Evolutionary conservation across 352 stramenopile species (phyloP).

Genomic region (Phytophthora rubi): DNA sequence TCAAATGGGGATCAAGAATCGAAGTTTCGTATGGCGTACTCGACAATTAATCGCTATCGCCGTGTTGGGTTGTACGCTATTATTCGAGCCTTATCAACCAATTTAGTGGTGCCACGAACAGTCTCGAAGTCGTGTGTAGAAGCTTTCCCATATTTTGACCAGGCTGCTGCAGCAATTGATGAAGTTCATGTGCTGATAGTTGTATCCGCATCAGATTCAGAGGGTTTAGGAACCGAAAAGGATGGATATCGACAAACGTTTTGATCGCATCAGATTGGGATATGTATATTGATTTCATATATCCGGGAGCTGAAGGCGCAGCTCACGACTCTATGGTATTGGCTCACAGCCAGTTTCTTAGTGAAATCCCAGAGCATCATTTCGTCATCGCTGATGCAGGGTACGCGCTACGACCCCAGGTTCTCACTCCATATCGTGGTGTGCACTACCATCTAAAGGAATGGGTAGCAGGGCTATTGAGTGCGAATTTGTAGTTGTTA

Average conservation of each 20-base stretch:
- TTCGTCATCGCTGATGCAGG: no score
- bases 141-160: slow-evolving; percentile 3
- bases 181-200: slow-evolving; percentile 9
- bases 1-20: slow-evolving; percentile 8
- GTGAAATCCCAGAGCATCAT: no score
- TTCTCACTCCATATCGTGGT: no score
- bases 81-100: neutral
- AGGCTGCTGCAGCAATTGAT: slow-evolving; percentile 14
- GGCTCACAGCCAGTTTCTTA: neutral
- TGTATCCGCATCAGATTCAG: neutral
- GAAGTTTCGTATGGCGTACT: slow-evolving; percentile 2
- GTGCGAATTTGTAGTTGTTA: no score
- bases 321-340: slow-evolving; percentile 19
- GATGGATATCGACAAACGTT: slow-evolving; percentile 13
- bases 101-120: neutral
- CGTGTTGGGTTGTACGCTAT: slow-evolving; percentile 7
- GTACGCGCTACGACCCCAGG: no score
- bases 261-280: slow-evolving; percentile 7
- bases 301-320: slow-evolving; percentile 5
- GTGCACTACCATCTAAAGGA: no score
- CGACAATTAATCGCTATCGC: slow-evolving; percentile 9
- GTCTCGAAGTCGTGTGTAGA: neutral
- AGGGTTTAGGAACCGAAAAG: slow-evolving; percentile 12
- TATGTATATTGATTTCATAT: slow-evolving; percentile 7
- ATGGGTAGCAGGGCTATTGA: no score